A percentile compares a stretch with the other conserved stretches of the same genome.
These are phyloP conservation scores for Thamnidium elegans DNA, from an alignment of 192 early-diverging fungal species.

Conservation along the genomic window DNA sequence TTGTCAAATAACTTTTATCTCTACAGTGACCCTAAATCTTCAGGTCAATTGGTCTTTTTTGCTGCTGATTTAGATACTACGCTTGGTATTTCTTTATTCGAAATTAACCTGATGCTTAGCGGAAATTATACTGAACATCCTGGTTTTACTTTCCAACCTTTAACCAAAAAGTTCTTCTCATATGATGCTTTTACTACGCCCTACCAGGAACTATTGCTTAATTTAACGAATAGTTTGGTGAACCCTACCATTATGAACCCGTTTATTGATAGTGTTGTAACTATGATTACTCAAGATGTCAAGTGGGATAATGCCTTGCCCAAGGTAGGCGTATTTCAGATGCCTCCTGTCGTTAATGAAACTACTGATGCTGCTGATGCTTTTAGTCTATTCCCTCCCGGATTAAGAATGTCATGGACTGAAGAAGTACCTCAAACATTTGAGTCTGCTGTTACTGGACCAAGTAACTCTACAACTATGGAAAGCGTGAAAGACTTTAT, in stretches of 20 bases:
- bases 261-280: slow-evolving; percentile 8
- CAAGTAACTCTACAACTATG: neutral
- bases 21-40: slow-evolving; percentile 1
- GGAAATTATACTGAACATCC: slow-evolving; percentile 17
- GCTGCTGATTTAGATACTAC: slow-evolving; percentile 10
- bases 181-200: neutral
- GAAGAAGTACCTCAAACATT: neutral
- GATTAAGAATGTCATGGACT: neutral
- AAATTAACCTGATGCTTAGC: neutral
- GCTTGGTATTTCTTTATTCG: slow-evolving; percentile 6
- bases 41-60: neutral
- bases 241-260: neutral
- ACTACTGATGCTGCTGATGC: too few species aligned
- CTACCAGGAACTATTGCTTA: slow-evolving; percentile 1
- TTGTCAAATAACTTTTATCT: slow-evolving; percentile 13
- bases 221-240: neutral
- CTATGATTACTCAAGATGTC: slow-evolving; percentile 14
- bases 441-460: neutral
- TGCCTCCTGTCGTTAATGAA: neutral
- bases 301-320: slow-evolving; percentile 3
- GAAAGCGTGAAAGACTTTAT: slow-evolving; percentile 9
- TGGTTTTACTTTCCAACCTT: slow-evolving; percentile 6
- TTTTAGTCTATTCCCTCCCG: neutral
- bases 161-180: slow-evolving; percentile 4
- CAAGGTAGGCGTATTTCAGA: neutral